Evolutionary conservation across 495 filamentous ascomycete species (phyloP), one percentile per base, ranked within the genome.

Genomic region (Emericellopsis terricola): DNA sequence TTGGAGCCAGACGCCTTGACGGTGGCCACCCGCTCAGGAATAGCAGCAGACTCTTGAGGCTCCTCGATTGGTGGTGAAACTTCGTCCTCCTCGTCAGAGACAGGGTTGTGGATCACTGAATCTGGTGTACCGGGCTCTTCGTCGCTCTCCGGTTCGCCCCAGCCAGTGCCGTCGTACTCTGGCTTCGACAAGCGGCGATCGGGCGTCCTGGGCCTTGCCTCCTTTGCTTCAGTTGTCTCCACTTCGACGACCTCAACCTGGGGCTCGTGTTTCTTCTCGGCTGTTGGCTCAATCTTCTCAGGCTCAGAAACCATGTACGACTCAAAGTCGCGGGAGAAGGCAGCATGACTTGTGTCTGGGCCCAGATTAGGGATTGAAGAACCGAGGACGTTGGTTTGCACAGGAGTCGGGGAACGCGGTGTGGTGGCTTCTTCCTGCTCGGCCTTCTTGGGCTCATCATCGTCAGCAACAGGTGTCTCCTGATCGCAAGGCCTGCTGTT

Each of bases 101-200:
- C 44, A 14, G 81, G 71, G 42, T 81, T 81, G 37, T 83, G 79
- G 41, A 94, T 91, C 17, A 94, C 85, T n/a, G 89, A 94, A 19
- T 89, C 82, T 8, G 84, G 83, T 2, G 87, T 93, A 23, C 79
- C 75, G 2, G 80, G 78, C 33, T 81, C 74, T 29, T 70, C 60
- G 20, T 65, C 65, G 4, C 65, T 65, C 2, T 62, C 50, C 6
- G 23, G 23, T 26, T 26, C 66, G 20, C 64, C 60, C 57, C 67
- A 72, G 4, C 65, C 65, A 4, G 57, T 56, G 10, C 63, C 65
- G 38, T 69, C 67, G 44, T 69, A 69, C 37, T 65, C 63, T 2
- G 65, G 65, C 41, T 63, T 63, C n/a, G 60, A 50, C 31, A 50
- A 40, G 15, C 60, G 49, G 31, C 64, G 63, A 35, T 77, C 67